A percentile compares a stretch with the other conserved stretches of the same genome.
These are phyloP conservation scores for Agaricus bisporus DNA, from an alignment of 768 basidiomycete species.

Conservation along the genomic window DNA sequence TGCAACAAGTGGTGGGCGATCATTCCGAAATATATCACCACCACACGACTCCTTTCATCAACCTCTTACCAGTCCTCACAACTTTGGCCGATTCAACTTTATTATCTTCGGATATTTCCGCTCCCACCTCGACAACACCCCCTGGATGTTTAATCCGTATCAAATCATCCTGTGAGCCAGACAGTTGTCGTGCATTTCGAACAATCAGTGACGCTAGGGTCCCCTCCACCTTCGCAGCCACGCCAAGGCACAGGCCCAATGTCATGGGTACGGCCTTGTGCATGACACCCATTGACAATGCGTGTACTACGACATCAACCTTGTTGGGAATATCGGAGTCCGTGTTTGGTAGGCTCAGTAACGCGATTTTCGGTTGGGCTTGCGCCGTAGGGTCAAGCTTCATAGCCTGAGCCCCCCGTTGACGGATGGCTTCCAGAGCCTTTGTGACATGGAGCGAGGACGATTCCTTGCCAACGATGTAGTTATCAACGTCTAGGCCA, in stretches of 20 bases:
- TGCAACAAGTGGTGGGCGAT: not conserved
- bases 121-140: conserved; percentile 63
- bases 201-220: conserved; percentile 52
- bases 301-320: conserved; percentile 49
- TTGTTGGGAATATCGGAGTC: conserved; percentile 17
- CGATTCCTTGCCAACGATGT: conserved; percentile 23
- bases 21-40: conserved; percentile 33
- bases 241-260: conserved; percentile 62
- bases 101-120: conserved; percentile 41
- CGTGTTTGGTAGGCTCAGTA: conserved; percentile 34
- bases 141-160: conserved; percentile 59
- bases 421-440: conserved; percentile 48
- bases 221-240: conserved; percentile 48
- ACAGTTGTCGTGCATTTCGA: conserved; percentile 19
- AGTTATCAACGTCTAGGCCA: conserved; percentile 29
- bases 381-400: conserved; percentile 55
- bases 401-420: conserved; percentile 52
- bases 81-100: conserved; percentile 53
- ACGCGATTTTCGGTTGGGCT: conserved; percentile 68
- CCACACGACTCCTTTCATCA: conserved; percentile 69
- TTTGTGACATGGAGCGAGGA: conserved; percentile 18
- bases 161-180: conserved; percentile 19
- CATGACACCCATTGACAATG: conserved; percentile 66
- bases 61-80: conserved; percentile 58
- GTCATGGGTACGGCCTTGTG: conserved; percentile 74